A percentile compares a stretch with the other conserved stretches of the same genome.
phyloP scores from a whole-genome alignment of 2,329 filamentous ascomycete genomes.

The Aureobasidium sp. region DNA sequence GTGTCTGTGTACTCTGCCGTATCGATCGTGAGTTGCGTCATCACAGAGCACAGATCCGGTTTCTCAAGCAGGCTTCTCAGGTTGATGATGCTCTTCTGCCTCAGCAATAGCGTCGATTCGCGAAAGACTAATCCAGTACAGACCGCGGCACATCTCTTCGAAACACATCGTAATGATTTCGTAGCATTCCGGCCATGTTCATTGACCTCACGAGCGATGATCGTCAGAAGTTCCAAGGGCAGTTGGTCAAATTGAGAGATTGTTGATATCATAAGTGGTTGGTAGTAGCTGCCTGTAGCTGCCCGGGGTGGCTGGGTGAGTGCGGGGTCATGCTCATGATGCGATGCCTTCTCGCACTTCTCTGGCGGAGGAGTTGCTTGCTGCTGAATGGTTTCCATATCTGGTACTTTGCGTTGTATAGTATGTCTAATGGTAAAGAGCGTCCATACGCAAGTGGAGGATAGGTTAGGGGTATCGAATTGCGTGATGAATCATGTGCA shows the following conservation, averaged over 20 bases:
- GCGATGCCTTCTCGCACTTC: not conserved
- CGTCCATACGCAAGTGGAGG: not conserved
- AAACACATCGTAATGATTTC: conserved; percentile 12
- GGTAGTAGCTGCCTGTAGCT: not conserved
- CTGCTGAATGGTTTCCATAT: not conserved
- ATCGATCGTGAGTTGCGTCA: conserved; percentile 7
- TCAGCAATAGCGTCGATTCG: not conserved
- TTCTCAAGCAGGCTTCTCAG: not conserved
- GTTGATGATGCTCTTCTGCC: conserved; percentile 1
- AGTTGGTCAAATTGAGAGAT: conserved; percentile 1
- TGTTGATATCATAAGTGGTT: not conserved
- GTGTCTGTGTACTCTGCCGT: conserved; percentile 12
- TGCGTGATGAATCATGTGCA: conserved; percentile 12
- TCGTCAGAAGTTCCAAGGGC: not conserved
- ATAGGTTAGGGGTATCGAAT: not conserved
- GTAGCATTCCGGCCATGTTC: not conserved
- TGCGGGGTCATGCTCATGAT: not conserved
- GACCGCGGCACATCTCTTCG: not conserved
- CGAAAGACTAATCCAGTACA: conserved; percentile 12
- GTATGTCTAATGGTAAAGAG: not conserved
- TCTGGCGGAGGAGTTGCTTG: conserved; percentile 4
- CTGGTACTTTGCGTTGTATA: not conserved
- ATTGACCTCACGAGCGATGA: not conserved
- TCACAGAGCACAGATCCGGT: not conserved
- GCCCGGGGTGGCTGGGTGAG: not conserved